These are phyloP conservation scores for Malassezia arunalokei DNA, from an alignment of 1,284 basidiomycete species.

Conservation along the genomic window DNA sequence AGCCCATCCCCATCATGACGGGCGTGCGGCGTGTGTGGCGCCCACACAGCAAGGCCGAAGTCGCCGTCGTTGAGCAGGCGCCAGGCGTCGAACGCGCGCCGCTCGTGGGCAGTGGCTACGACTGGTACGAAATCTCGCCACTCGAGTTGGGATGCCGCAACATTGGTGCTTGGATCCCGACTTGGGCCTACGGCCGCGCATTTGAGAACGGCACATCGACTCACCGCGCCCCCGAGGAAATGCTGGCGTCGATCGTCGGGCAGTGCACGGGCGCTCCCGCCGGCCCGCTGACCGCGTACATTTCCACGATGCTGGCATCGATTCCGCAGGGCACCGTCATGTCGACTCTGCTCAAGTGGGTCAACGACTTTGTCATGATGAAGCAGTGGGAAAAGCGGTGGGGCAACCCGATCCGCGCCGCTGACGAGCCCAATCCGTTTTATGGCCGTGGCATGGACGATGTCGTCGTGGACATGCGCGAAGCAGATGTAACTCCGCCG, in stretches of 20 bases:
- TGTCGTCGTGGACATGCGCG: conserved; percentile 3
- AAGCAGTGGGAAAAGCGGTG: conserved; percentile 38
- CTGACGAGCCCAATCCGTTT: conserved; percentile 42
- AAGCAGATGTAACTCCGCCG: neutral
- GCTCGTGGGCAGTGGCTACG: conserved; percentile 16
- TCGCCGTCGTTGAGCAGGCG: neutral
- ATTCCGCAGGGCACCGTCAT: conserved; percentile 33
- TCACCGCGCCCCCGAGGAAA: conserved; percentile 26
- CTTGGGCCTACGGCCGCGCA: conserved; percentile 42
- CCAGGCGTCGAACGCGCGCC: neutral
- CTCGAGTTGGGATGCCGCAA: conserved; percentile 44
- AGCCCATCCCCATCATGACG: conserved; percentile 37
- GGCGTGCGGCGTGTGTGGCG: conserved; percentile 27
- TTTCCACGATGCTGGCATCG: conserved; percentile 36
- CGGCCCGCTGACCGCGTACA: conserved; percentile 39
- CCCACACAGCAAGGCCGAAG: neutral
- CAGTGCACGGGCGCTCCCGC: conserved; percentile 46
- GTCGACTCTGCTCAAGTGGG: conserved; percentile 23
- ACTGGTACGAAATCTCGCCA: conserved; percentile 46
- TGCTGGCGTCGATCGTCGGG: conserved; percentile 39
- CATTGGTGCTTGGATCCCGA: conserved; percentile 44
- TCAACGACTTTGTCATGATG: conserved; percentile 37
- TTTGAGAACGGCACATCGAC: conserved; percentile 34
- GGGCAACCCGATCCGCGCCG: conserved; percentile 43
- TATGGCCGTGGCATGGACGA: conserved; percentile 24